These are phyloP conservation scores for Daphne laureola DNA, from an alignment of 441 rosid species.

Conservation along the genomic window DNA sequence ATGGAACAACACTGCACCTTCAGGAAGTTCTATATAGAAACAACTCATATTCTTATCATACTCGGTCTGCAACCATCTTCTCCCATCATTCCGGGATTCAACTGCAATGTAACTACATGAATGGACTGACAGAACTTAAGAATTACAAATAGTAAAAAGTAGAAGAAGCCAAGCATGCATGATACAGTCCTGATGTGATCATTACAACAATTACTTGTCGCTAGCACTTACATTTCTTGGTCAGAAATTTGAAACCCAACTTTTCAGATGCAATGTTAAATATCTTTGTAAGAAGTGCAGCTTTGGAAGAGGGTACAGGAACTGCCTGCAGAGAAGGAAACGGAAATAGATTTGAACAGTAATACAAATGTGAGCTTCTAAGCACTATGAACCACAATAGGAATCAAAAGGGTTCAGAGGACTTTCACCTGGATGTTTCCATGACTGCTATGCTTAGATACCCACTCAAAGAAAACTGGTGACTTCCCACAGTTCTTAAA, in stretches of 20 bases:
- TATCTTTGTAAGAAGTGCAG: constrained; percentile 49
- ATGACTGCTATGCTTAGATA: constrained; percentile 68
- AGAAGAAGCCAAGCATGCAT: neutral
- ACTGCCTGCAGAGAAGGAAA: constrained; percentile 34
- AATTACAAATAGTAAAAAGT: neutral
- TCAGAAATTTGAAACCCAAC: constrained; percentile 66
- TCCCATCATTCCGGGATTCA: constrained; percentile 42
- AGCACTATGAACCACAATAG: no score
- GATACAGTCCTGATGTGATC: neutral
- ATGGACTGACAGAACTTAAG: constrained; percentile 3
- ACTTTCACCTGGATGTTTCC: constrained; percentile 83
- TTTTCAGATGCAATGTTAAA: constrained; percentile 81
- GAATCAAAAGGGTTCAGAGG: no score
- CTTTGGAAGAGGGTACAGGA: constrained; percentile 78
- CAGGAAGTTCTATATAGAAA: constrained; percentile 82
- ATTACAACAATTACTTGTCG: constrained; percentile 2
- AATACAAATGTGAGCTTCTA: neutral
- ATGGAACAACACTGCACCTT: constrained; percentile 55
- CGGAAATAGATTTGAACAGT: neutral
- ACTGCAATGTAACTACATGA: constrained; percentile 32
- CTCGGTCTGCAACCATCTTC: constrained; percentile 61
- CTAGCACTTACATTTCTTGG: constrained; percentile 49
- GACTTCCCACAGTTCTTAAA: constrained; percentile 54
- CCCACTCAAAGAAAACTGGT: constrained; percentile 79
- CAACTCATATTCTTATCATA: constrained; percentile 45